Evolutionary conservation across 2,329 filamentous ascomycete genomes (phyloP), one percentile per base, ranked within the genome.

Genomic region (Trichoderma afroharzianum): DNA sequence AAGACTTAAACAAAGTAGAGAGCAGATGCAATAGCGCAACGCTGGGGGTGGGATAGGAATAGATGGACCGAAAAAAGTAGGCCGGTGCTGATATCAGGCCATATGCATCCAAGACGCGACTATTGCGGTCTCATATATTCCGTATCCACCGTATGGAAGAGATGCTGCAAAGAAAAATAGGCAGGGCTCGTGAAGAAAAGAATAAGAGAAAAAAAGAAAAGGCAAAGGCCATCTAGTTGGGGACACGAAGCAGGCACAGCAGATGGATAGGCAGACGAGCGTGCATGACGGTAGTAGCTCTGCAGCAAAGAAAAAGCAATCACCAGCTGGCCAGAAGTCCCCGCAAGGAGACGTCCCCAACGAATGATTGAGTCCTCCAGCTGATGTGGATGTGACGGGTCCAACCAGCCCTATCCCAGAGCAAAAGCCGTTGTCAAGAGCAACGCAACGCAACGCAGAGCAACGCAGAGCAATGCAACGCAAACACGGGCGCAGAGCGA

Each of bases 381-480:
- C 50, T 58, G 36, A 32, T 32, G 57, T 53, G 66, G 66, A 71
- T 62, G 43, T 64, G 68, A 64, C 53, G 53, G 62, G 63, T 53
- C 62, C 68, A 59, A 43, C 68, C 68, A 63, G 43, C 63, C 63
- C 57, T 71, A 62, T 68, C 36, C 53, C 47, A 50, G 62, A 63
- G 39, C 68, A 70, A 36, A 33, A 47, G 63, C 73, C 74, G 77
- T 76, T 78, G 76, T 79, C 76, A 77, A 76, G 75, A 79, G 78
- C 76, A 68, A 68, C 66, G 53, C 63, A 66, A 66, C 43, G 64
- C 64, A 66, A 66, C 47, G 74, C 75, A 72, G 73, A 26, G 55
- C 55, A 58, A 30, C 24, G 55, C 43, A 47, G n/a, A n/a, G 43
- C 43, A 50, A 50, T 21, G 63, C 63, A 79, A 79, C 76, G 74